phyloP scores from a whole-genome alignment of 164 flowering plant species.

The Aristolochia fimbriata region DNA sequence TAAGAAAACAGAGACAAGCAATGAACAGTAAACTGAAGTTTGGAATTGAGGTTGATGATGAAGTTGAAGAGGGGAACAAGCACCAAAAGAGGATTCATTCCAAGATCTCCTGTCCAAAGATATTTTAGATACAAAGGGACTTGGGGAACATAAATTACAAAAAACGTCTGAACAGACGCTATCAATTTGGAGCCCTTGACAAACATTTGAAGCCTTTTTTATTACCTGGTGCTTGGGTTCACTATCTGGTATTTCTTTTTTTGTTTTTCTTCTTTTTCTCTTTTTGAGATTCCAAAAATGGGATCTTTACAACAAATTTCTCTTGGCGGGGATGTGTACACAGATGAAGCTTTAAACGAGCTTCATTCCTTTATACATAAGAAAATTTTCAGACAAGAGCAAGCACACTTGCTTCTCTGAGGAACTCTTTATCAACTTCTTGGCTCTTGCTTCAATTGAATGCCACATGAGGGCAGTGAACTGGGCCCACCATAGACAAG shows the following conservation, averaged over 20 bases:
- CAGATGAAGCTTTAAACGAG: conserved; percentile 16
- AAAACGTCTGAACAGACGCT: conserved; percentile 5
- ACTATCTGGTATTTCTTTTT: conserved; percentile 13
- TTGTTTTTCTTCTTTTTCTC: not conserved
- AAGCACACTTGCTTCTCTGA: conserved; percentile 6
- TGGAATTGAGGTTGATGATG: not conserved
- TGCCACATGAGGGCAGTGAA: conserved; percentile 15
- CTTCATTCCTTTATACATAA: conserved; percentile 26
- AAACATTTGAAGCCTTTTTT: conserved; percentile 7
- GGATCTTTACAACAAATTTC: conserved; percentile 25
- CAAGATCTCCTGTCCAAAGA: conserved; percentile 10
- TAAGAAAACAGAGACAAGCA: not conserved
- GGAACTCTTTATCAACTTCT: conserved; percentile 28
- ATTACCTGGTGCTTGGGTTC: conserved; percentile 18
- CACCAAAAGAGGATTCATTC: conserved; percentile 9
- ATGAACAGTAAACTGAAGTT: not conserved
- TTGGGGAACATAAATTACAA: conserved; percentile 9
- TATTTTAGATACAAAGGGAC: conserved; percentile 11
- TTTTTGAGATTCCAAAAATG: conserved; percentile 25
- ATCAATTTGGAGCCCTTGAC: conserved; percentile 10
- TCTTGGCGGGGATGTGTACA: conserved; percentile 17
- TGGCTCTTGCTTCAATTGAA: conserved; percentile 56
- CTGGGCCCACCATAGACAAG: conserved; percentile 16
- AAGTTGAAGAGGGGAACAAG: not conserved
- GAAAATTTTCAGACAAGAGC: conserved; percentile 26